Conservation (phyloP, 2,329 filamentous ascomycete species). For the Plenodomus lindquistii region DNA sequence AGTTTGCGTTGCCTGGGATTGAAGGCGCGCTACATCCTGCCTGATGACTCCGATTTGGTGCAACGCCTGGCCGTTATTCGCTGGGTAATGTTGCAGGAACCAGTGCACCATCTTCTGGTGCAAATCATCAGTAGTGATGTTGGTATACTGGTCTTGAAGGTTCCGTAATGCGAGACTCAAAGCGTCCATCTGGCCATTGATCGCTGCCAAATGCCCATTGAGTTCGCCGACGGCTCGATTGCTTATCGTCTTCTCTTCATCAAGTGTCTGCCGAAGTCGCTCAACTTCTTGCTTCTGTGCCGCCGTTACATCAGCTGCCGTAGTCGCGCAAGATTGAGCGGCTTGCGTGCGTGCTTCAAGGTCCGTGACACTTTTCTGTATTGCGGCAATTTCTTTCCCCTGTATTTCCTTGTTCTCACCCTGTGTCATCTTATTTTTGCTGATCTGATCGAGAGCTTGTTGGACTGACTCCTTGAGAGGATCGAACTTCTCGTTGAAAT, state of each 20-base stretch:
- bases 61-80: conserved; percentile 1
- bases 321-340: neutral
- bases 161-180: conserved; percentile 10
- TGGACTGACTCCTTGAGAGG: conserved; percentile 7
- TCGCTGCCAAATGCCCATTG: neutral
- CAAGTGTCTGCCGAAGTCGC: neutral
- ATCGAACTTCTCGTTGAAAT: conserved; percentile 13
- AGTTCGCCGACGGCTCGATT: neutral
- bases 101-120: conserved; percentile 27
- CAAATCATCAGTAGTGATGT: conserved; percentile 28
- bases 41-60: conserved; percentile 6
- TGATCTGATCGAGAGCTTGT: neutral
- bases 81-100: conserved; percentile 25
- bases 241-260: neutral
- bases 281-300: neutral
- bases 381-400: neutral
- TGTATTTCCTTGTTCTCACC: neutral
- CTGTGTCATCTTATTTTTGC: neutral
- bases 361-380: too few species aligned
- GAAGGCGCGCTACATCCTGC: conserved; percentile 7
- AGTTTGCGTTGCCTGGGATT: neutral
- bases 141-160: conserved; percentile 29
- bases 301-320: neutral
- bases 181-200: conserved; percentile 1
- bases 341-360: neutral